phyloP scores from a whole-genome alignment of 164 flowering plant species.

The Vitis labrusca region DNA sequence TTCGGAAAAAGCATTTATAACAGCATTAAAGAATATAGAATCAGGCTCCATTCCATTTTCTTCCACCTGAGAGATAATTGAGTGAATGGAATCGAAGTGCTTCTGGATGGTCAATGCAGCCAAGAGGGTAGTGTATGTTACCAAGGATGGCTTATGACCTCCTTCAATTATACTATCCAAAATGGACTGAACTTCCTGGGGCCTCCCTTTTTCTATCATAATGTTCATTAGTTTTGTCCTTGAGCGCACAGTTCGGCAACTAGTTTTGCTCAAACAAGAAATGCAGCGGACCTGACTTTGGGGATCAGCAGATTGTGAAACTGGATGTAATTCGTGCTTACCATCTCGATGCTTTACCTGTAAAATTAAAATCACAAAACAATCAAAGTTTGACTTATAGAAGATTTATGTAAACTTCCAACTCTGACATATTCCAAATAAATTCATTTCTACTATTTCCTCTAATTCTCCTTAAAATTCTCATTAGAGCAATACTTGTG shows the following conservation, averaged over 20 bases:
- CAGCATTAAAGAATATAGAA: conserved; percentile 75
- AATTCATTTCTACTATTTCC: too few relatives aligned
- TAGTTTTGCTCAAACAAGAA: conserved; percentile 46
- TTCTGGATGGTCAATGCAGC: conserved; percentile 68
- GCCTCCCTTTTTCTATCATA: conserved; percentile 57
- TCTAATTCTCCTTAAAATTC: too few relatives aligned
- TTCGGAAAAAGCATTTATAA: conserved; percentile 81
- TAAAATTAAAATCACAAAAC: too few relatives aligned
- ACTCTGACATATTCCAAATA: too few relatives aligned
- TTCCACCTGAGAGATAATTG: conserved; percentile 61
- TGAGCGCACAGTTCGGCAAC: conserved; percentile 72
- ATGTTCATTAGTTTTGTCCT: conserved; percentile 82
- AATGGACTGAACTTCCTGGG: conserved; percentile 60
- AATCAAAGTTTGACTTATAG: too few relatives aligned
- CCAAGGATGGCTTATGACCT: conserved; percentile 83
- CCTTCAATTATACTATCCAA: conserved; percentile 62
- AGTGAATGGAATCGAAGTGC: conserved; percentile 55
- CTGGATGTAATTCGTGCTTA: conserved; percentile 20
- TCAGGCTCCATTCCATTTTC: conserved; percentile 67
- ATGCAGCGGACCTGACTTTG: conserved; percentile 42
- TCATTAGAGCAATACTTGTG: too few relatives aligned
- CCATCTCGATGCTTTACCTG: background rate
- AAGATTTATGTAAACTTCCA: too few relatives aligned
- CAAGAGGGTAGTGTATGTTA: conserved; percentile 83
- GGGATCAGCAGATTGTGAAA: conserved; percentile 26